Percentiles rank a stretch among this genome's conserved stretches.
Conservation (phyloP, 257 asterid genomes). For the Ligustrum vulgare region DNA sequence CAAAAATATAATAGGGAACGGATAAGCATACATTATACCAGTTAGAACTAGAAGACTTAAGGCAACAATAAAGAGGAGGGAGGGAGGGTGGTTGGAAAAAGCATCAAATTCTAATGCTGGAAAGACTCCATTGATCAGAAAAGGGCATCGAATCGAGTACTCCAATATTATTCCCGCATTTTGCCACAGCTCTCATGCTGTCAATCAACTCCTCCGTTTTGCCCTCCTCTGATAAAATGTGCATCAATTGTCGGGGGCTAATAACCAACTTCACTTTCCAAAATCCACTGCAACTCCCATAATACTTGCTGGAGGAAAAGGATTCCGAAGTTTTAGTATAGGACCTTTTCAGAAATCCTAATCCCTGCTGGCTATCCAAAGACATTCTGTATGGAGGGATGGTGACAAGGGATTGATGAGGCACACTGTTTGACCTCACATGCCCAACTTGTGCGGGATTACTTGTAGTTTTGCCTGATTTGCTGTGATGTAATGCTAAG, state of each 20-base stretch:
- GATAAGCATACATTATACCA: not conserved
- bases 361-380: conserved; percentile 45
- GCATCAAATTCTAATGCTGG: conserved; percentile 55
- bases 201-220: conserved; percentile 80
- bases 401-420: conserved; percentile 33
- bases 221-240: conserved; percentile 72
- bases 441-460: conserved; percentile 41
- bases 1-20: not conserved
- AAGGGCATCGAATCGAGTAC: conserved; percentile 28
- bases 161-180: conserved; percentile 51
- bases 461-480: not conserved
- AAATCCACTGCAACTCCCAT: conserved; percentile 28
- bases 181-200: conserved; percentile 82
- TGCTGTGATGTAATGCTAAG: conserved; percentile 45
- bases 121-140: conserved; percentile 79
- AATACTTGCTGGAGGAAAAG: not conserved
- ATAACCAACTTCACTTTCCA: conserved; percentile 93
- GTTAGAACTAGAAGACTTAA: not conserved
- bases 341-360: conserved; percentile 28
- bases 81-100: conserved; percentile 22
- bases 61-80: not conserved
- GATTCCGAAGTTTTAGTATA: conserved; percentile 3
- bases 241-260: conserved; percentile 60
- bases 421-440: conserved; percentile 62
- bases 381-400: conserved; percentile 70